Evolutionary conservation across 345 rosid species (phyloP), one percentile per base, ranked within the genome.

Genomic region (Pugionium dolabratum): DNA sequence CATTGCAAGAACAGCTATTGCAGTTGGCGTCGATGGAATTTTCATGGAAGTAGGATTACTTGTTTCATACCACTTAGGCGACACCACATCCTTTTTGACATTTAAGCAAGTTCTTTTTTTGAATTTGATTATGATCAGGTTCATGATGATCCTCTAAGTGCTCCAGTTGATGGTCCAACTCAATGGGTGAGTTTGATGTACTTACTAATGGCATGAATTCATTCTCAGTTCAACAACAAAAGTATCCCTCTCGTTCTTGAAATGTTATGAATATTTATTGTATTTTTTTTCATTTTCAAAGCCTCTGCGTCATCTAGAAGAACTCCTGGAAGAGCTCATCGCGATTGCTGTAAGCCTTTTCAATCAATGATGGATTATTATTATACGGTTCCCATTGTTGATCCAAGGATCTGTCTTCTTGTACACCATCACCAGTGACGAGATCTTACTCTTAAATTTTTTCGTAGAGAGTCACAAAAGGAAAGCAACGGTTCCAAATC

Each of bases 131-230:
- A 44, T 74, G 65, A 40, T 56, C 73, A 94, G 99, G 99, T 94
- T 70, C 99, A 94, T 79, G 88, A 94, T 74, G 89, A 90, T 79
- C 96, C 99, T 79, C 44, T 88, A 68, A 90, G 71, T 79, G 95
- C 99, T 52, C 97, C 97, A 4, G 96, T 88, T 67, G 97, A 94
- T 77, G 99, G 96, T 59, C 99, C 97, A 58, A 94, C 99, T 46
- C 99, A 94, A 64, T 94, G 97, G 99, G 99, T 94, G 75, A 79
- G 97, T 78, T 64, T 49, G 37, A 18, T 42, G 4, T 60, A 4
- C 7, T n/a, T 68, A 35, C 42, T 72, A 32, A 29, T 65, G 9
- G 43, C 36, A 27, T 64, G 34, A 8, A 34, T 49, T 45, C 7
- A n/a, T n/a, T n/a, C n/a, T n/a, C n/a, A n/a, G n/a, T n/a, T n/a